Percentiles rank a stretch among this genome's conserved stretches.
phyloP scores from a whole-genome alignment of 2,329 filamentous ascomycete genomes.

The Myriosclerotinia duriaeana region DNA sequence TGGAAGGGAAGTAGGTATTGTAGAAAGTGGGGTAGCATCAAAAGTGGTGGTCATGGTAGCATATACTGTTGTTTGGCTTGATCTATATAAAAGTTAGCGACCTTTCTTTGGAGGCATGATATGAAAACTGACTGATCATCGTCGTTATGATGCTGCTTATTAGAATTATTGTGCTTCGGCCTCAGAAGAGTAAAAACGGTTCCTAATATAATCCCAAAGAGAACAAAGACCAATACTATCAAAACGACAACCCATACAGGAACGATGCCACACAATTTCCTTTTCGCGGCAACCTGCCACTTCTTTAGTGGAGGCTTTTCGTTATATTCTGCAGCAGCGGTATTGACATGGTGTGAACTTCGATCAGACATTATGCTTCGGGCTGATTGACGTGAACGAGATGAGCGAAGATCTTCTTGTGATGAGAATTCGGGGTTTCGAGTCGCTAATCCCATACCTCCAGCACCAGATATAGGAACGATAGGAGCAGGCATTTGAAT shows the following conservation, averaged over 20 bases:
- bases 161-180: constrained; percentile 28
- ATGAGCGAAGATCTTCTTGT: constrained; percentile 53
- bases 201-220: constrained; percentile 59
- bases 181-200: constrained; percentile 40
- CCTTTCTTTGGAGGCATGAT: too few relatives aligned
- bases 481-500: constrained; percentile 29
- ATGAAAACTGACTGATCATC: constrained; percentile 31
- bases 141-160: constrained; percentile 19
- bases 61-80: constrained; percentile 16
- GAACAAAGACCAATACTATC: constrained; percentile 52
- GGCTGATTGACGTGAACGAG: constrained; percentile 52
- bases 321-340: constrained; percentile 46
- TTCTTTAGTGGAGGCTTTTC: constrained; percentile 51
- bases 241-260: constrained; percentile 62
- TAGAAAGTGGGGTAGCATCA: constrained; percentile 53
- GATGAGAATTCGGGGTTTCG: constrained; percentile 63
- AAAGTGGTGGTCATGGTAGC: constrained; percentile 44
- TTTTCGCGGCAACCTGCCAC: constrained; percentile 55
- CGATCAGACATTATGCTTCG: constrained; percentile 52
- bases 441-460: constrained; percentile 60
- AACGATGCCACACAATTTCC: constrained; percentile 57
- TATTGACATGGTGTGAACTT: constrained; percentile 56
- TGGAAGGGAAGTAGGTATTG: constrained; percentile 52
- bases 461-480: constrained; percentile 48
- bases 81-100: neutral